phyloP scores from a whole-genome alignment of 2,329 filamentous ascomycete species.

The Colletotrichum ledebouriae region DNA sequence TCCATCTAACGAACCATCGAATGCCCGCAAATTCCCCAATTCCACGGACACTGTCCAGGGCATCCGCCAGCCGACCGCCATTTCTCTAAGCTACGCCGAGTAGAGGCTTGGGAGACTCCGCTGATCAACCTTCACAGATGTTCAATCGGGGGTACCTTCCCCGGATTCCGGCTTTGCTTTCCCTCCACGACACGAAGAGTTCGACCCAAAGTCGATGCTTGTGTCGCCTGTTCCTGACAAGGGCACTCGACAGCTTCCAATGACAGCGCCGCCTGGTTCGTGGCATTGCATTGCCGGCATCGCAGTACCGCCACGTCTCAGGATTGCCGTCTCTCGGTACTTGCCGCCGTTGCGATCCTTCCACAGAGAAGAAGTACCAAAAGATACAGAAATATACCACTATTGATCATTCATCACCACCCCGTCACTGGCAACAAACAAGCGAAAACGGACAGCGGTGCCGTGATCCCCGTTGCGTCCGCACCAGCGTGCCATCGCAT shows the following conservation, averaged over 20 bases:
- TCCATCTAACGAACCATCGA: no score
- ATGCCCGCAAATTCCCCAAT: no score
- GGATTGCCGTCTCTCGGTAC: background rate
- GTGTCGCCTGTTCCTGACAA: constrained; percentile 9
- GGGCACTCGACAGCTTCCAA: background rate
- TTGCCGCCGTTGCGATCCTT: constrained; percentile 9
- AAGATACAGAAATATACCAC: constrained; percentile 6
- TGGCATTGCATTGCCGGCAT: constrained; percentile 13
- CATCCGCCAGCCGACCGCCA: background rate
- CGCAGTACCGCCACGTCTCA: background rate
- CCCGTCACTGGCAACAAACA: background rate
- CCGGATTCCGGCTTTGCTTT: constrained; percentile 30
- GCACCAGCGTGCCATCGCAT: constrained; percentile 18
- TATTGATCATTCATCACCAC: background rate
- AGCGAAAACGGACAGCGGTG: background rate
- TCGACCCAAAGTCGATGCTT: background rate
- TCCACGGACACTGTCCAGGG: no score
- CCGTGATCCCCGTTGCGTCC: constrained; percentile 18
- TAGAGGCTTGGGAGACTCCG: constrained; percentile 26
- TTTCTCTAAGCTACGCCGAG: background rate
- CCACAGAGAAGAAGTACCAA: constrained; percentile 6
- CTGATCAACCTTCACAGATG: constrained; percentile 32
- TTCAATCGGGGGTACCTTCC: constrained; percentile 26
- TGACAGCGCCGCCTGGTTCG: constrained; percentile 3
- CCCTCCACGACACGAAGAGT: constrained; percentile 3